Conservation (phyloP, 192 early-diverging fungal species). For the Funneliformis mosseae region DNA sequence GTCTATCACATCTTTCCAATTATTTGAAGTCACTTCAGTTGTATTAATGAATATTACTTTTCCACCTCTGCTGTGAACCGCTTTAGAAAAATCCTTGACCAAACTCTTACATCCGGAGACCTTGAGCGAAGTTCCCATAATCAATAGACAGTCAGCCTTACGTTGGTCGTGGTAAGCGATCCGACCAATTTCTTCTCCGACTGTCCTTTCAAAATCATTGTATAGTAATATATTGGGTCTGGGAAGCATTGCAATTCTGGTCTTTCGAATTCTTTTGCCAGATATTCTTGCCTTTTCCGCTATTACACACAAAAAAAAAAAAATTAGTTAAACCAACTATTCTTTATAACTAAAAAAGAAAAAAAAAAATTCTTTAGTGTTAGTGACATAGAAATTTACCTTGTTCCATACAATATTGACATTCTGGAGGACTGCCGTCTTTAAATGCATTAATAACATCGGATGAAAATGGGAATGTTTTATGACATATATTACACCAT, state of each 20-base stretch:
- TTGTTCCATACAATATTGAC: conserved; percentile 1
- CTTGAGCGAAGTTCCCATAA: neutral
- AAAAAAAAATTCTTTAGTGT: neutral
- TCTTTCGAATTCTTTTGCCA: neutral
- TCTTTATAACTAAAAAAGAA: neutral
- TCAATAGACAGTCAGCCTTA: neutral
- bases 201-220: neutral
- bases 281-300: neutral
- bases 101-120: neutral
- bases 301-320: neutral
- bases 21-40: neutral
- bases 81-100: neutral
- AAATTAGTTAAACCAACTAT: neutral
- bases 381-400: neutral
- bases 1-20: neutral
- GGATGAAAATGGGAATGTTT: neutral
- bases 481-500: neutral
- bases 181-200: neutral
- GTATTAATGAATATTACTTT: neutral
- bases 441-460: neutral
- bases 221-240: neutral
- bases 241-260: neutral
- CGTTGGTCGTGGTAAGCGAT: neutral
- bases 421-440: neutral
- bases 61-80: neutral